A percentile compares a stretch with the other conserved stretches of the same genome.
These are phyloP conservation scores for Microdochium paspali DNA, from an alignment of 2,329 filamentous ascomycete species.

Conservation along the genomic window DNA sequence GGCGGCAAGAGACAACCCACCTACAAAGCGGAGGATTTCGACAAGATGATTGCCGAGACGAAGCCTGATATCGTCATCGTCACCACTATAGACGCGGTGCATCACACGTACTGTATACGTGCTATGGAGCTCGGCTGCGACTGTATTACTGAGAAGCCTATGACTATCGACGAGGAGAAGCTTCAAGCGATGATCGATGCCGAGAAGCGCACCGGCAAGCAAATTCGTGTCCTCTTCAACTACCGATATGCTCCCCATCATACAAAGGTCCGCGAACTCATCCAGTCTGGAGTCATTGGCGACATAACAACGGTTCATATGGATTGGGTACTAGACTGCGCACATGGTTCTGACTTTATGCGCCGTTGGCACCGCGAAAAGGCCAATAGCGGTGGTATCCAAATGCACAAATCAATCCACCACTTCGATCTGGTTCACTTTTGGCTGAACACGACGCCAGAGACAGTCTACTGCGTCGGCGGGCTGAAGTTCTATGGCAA, in stretches of 20 bases:
- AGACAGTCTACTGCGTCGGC: slow-evolving; percentile 33
- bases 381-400: slow-evolving; percentile 34
- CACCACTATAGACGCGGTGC: slow-evolving; percentile 37
- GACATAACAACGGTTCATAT: slow-evolving; percentile 35
- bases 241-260: slow-evolving; percentile 42
- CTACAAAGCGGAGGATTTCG: slow-evolving; percentile 32
- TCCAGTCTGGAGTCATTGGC: slow-evolving; percentile 33
- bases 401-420: slow-evolving; percentile 40
- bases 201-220: slow-evolving; percentile 30
- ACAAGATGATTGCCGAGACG: slow-evolving; percentile 33
- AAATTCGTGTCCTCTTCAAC: slow-evolving; percentile 38
- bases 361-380: slow-evolving; percentile 41
- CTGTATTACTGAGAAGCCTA: slow-evolving; percentile 40
- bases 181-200: slow-evolving; percentile 33
- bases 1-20: slow-evolving; percentile 26
- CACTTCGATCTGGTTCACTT: slow-evolving; percentile 42
- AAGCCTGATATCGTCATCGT: slow-evolving; percentile 36
- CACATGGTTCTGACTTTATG: slow-evolving; percentile 39
- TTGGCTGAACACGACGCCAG: slow-evolving; percentile 32
- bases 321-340: slow-evolving; percentile 39
- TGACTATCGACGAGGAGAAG: slow-evolving; percentile 38
- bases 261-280: slow-evolving; percentile 34
- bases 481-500: slow-evolving; percentile 37
- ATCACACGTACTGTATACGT: slow-evolving; percentile 35
- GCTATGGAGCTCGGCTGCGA: slow-evolving; percentile 37